Evolutionary conservation across 2,329 filamentous ascomycete genomes (phyloP).

Genomic region (Diaporthe helianthi): DNA sequence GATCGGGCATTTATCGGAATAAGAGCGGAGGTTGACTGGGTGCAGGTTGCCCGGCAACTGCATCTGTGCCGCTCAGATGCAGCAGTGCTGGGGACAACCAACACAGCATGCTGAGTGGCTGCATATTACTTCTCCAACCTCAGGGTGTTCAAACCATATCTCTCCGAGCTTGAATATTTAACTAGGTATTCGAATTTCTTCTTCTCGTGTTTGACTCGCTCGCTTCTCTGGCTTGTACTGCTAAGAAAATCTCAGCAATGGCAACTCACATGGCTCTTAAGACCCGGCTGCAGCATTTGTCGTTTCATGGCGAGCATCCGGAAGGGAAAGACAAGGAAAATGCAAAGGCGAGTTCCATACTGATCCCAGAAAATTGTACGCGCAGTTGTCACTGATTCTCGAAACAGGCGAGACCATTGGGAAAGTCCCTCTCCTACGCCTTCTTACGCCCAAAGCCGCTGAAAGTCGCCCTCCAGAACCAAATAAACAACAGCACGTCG

Average conservation of each 20-base stretch:
- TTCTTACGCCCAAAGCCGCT: not conserved
- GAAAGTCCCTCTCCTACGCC: not conserved
- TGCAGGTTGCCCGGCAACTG: conserved; percentile 9
- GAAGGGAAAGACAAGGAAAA: not conserved
- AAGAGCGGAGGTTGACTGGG: not conserved
- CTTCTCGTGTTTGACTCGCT: rapidly evolving
- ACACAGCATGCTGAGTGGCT: not conserved
- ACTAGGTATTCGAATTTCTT: not conserved
- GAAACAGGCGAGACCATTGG: not conserved
- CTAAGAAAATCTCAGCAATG: not conserved
- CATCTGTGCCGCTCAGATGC: not conserved
- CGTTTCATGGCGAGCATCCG: not conserved
- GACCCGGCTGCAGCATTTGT: not conserved
- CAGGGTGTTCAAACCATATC: too few relatives aligned
- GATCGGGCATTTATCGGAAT: not conserved
- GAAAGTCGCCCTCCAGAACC: not conserved
- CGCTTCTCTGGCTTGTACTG: not conserved
- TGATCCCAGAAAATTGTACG: rapidly evolving
- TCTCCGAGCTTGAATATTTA: not conserved
- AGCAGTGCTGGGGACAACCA: not conserved
- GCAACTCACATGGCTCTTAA: not conserved
- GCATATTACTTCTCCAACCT: not conserved
- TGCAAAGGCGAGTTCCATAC: not conserved
- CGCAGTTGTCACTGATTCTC: not conserved
- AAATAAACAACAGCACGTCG: not conserved